Evolutionary conservation across 805 yeast species (phyloP).

Genomic region (Pichia kluyveri): DNA sequence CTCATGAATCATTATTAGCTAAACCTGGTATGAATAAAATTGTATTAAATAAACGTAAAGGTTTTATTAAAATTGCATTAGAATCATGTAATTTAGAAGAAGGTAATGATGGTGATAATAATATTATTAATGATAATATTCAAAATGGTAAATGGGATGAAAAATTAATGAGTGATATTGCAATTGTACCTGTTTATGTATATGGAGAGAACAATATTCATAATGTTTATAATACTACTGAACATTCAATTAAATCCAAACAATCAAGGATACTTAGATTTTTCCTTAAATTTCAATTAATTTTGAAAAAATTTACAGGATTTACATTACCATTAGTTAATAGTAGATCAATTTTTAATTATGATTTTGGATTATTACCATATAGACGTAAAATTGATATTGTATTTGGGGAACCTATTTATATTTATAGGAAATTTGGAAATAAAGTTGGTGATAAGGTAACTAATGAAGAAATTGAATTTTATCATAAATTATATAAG

Average conservation of each 20-base stretch:
- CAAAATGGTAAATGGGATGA: slow-evolving; percentile 5
- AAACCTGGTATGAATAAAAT: slow-evolving; percentile 56
- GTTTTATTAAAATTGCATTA: slow-evolving; percentile 82
- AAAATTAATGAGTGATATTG: slow-evolving; percentile 45
- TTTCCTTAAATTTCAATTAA: slow-evolving; percentile 51
- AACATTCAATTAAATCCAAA: slow-evolving; percentile 1
- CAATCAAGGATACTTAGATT: slow-evolving; percentile 19
- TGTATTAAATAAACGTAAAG: slow-evolving; percentile 70
- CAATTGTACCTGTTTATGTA: slow-evolving; percentile 78
- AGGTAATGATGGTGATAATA: background rate
- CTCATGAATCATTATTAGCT: slow-evolving; percentile 75
- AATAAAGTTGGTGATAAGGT: slow-evolving; percentile 19
- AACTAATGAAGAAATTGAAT: slow-evolving; percentile 43
- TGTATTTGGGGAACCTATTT: slow-evolving; percentile 58
- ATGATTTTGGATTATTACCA: slow-evolving; percentile 87
- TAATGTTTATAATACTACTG: slow-evolving; percentile 28
- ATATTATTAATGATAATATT: slow-evolving; percentile 4
- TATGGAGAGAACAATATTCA: slow-evolving; percentile 78
- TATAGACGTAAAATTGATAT: slow-evolving; percentile 72
- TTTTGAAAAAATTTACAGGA: slow-evolving; percentile 63
- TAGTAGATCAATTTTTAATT: slow-evolving; percentile 87
- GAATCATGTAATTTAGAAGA: slow-evolving; percentile 29
- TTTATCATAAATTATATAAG: slow-evolving; percentile 66
- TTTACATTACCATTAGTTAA: slow-evolving; percentile 88
- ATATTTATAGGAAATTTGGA: slow-evolving; percentile 26